These are phyloP conservation scores for Coffea eugenioides DNA, from an alignment of 257 asterid genomes.

Conservation along the genomic window DNA sequence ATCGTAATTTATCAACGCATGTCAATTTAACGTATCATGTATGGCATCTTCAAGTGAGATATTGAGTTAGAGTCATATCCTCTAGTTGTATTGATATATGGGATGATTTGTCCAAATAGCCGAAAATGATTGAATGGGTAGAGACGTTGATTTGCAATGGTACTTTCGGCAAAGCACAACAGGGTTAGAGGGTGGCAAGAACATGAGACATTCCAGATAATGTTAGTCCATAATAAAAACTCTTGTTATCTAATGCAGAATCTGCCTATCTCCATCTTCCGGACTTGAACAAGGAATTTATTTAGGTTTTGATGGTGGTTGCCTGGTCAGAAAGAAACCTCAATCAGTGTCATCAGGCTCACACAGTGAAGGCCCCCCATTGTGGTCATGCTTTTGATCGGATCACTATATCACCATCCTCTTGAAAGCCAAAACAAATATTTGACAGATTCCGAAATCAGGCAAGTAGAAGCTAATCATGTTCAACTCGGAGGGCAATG, in stretches of 20 bases:
- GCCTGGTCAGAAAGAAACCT: neutral
- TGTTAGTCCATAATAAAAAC: too few relatives aligned
- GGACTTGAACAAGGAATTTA: neutral
- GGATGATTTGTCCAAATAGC: too few relatives aligned
- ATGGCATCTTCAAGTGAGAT: neutral
- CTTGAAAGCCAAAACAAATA: neutral
- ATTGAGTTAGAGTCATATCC: too few relatives aligned
- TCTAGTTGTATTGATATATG: too few relatives aligned
- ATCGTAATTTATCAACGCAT: neutral
- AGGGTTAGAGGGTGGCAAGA: too few relatives aligned
- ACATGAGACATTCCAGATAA: too few relatives aligned
- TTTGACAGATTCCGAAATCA: neutral
- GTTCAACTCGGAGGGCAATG: neutral
- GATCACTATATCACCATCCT: neutral
- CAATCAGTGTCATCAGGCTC: neutral
- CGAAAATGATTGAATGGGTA: too few relatives aligned
- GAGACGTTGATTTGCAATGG: too few relatives aligned
- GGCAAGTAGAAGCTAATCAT: neutral
- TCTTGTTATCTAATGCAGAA: too few relatives aligned
- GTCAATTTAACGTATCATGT: neutral
- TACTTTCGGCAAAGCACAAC: too few relatives aligned
- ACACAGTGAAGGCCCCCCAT: neutral
- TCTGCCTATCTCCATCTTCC: neutral
- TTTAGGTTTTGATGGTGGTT: neutral
- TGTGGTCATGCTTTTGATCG: neutral